Evolutionary conservation across 1,284 basidiomycete species (phyloP), one percentile per base, ranked within the genome.

Genomic region (Ganoderma lucidum): DNA sequence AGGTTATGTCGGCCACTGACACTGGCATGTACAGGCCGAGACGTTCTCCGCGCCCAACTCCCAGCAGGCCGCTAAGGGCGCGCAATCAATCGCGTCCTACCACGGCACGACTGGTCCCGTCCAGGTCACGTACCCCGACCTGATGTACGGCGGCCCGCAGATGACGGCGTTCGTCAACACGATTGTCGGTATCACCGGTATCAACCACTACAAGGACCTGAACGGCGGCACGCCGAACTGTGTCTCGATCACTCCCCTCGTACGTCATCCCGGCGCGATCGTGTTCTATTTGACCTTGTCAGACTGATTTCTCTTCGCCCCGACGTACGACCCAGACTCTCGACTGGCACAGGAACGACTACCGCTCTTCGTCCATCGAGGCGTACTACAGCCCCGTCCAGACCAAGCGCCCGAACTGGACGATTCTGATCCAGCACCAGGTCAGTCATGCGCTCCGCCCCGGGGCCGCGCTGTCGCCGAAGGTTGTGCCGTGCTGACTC

Each of bases 111-210:
- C 77, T 0, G 90, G 90, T 0, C 88, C 88, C 0, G 81, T 91
- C 0, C 84, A 87, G 71, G 86, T 88, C 56, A 83, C 82, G 0
- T 85, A 80, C 70, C 84, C 85, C 0, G 81, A 84, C 66, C 73
- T 71, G 8, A 90, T 90, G 85, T 90, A 85, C 72, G 85, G 85
- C 10, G 89, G 88, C 2, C 85, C 86, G 1, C 85, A 88, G 68
- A 87, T 88, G 73, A 69, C 77, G 2, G 82, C 80, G 6, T 92
- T 90, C 74, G 78, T 86, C 45, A 69, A 83, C 63, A 84, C 87
- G 3, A 83, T 88, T 51, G 80, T 81, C 2, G 80, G 80, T 61
- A 75, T 87, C 3, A 86, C 85, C 3, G 86, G 86, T 1, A 85
- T 88, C 61, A 77, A 74, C 8, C 84, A 82, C 51, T 83, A 75